Conservation (phyloP, 2,329 filamentous ascomycete species). For the Pseudocercospora pini-densiflorae region DNA sequence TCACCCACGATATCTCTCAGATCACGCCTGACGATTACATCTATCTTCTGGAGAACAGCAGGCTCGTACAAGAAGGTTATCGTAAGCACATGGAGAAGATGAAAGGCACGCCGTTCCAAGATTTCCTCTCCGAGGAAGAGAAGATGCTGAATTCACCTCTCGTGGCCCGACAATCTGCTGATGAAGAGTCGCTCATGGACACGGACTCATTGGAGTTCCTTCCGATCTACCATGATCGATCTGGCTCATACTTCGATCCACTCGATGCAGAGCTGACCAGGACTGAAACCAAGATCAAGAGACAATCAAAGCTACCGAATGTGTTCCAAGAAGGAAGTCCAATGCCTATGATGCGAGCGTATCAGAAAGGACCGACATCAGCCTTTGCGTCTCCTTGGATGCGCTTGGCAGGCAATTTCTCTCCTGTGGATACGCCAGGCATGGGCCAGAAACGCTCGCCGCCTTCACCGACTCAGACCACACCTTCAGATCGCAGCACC, state of each 20-base stretch:
- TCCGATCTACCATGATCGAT: conserved; percentile 4
- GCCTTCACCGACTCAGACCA: neutral
- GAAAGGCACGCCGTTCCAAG: conserved; percentile 38
- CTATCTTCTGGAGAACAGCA: conserved; percentile 75
- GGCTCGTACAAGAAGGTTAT: conserved; percentile 71
- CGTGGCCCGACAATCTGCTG: conserved; percentile 8
- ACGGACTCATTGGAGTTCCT: conserved; percentile 13
- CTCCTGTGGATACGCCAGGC: conserved; percentile 12
- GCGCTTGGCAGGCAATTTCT: conserved; percentile 20
- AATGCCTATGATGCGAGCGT: conserved; percentile 31
- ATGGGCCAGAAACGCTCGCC: conserved; percentile 14
- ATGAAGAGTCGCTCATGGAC: conserved; percentile 20
- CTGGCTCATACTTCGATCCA: conserved; percentile 28
- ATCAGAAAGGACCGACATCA: conserved; percentile 24
- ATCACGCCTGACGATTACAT: conserved; percentile 75
- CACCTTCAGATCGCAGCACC: neutral
- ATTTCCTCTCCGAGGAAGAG: conserved; percentile 34
- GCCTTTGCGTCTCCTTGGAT: conserved; percentile 32
- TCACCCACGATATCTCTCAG: conserved; percentile 85
- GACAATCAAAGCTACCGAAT: conserved; percentile 34
- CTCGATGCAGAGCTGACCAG: conserved; percentile 36
- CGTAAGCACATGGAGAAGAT: conserved; percentile 57
- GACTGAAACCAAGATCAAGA: conserved; percentile 32
- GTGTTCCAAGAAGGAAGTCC: conserved; percentile 34
- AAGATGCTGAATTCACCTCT: conserved; percentile 24